Evolutionary conservation across 1,284 basidiomycete genomes (phyloP), one percentile per base, ranked within the genome.

Genomic region (Rhodotorula sp.): DNA sequence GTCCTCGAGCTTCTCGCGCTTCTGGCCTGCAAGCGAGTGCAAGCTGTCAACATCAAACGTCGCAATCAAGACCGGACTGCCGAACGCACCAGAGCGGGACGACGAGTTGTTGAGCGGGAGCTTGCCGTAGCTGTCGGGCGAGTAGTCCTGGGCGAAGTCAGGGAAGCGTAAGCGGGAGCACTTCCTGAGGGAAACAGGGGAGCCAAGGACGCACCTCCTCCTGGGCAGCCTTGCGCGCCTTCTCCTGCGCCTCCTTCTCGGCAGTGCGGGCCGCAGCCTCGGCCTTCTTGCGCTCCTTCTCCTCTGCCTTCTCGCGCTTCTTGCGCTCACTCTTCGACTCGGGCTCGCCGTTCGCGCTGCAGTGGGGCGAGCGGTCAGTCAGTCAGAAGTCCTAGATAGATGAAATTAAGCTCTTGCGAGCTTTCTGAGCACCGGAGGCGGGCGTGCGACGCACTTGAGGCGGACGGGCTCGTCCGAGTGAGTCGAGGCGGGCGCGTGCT

Each of bases 31-130:
- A 4, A 7, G n/a, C 12, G 9, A 9, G 16, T 0, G 10, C 1
- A 23, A 13, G 10, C 19, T 13, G 23, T 64, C 46, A 49, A 46
- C n/a, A 12, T 14, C 17, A 25, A 34, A 34, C 34, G 34, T 34
- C 5, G 23, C 25, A 4, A 1, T 16, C 53, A 7, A 7, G 48
- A 3, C 7, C 48, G 17, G 17, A 17, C 27, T 4, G 2, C 16
- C 16, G 14, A 17, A 77, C 81, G 77, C 61, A 82, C 85, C 82
- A 14, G 82, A 81, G 64, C 84, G 81, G 76, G 85, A 87, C 81
- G 93, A 90, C 34, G 94, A 97, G 83, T 97, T 93, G 84, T 98
- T 92, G 65, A 99, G 84, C 27, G 94, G 93, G 19, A 95, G 86
- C 78, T 88, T 87, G 70, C 97, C 97, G 82, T 99, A 99, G 83